Conservation (phyloP, 169 alveolate genomes). For the Eimeria brunetti region DNA sequence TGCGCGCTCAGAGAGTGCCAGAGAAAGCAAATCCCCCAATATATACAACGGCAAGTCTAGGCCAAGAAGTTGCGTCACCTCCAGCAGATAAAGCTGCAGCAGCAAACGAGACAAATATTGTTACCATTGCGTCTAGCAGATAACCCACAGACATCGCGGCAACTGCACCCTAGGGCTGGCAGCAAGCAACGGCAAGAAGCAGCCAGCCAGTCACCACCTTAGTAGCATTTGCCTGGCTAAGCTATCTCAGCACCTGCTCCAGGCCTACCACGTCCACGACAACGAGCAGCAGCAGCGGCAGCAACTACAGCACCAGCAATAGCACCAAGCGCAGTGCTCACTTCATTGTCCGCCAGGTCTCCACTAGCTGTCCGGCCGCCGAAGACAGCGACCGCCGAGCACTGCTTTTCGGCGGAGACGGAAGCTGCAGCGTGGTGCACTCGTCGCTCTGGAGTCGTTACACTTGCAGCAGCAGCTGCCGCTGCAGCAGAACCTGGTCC, state of each 20-base stretch:
- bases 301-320: constrained; percentile 25
- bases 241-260: not conserved
- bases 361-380: constrained; percentile 64
- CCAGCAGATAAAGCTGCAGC: constrained; percentile 67
- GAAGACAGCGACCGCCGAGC: constrained; percentile 56
- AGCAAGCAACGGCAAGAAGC: not conserved
- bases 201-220: not conserved
- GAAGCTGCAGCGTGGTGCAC: constrained; percentile 70
- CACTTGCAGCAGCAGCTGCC: constrained; percentile 37
- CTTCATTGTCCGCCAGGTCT: constrained; percentile 65
- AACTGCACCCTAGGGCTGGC: not conserved
- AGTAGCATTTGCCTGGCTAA: not conserved
- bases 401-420: constrained; percentile 64
- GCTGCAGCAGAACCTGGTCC: not conserved
- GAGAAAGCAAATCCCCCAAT: constrained; percentile 37
- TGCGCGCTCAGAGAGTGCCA: constrained; percentile 20
- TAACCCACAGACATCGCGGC: not conserved
- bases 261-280: not conserved
- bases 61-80: constrained; percentile 59
- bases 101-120: not conserved
- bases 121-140: not conserved
- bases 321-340: not conserved
- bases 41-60: constrained; percentile 46
- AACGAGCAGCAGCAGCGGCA: not conserved
- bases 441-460: constrained; percentile 30